phyloP scores from a whole-genome alignment of 495 filamentous ascomycete genomes.

The Stereocaulon alpinum region DNA sequence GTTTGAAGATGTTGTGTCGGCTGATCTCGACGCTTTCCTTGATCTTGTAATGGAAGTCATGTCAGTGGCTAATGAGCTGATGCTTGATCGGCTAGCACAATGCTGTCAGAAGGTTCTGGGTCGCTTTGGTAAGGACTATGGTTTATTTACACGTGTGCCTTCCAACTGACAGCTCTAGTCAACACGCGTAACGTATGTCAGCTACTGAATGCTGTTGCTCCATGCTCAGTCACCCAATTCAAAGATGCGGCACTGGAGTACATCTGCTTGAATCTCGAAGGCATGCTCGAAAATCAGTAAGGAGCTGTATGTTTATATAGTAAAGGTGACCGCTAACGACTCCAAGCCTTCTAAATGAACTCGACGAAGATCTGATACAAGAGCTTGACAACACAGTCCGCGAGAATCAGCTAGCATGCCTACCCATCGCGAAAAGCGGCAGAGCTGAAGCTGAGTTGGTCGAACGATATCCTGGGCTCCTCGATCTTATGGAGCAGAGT shows the following conservation, averaged over 20 bases:
- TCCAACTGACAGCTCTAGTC: constrained; percentile 36
- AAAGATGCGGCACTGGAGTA: constrained; percentile 86
- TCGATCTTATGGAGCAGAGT: constrained; percentile 41
- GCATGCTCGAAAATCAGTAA: constrained; percentile 77
- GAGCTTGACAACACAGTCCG: constrained; percentile 72
- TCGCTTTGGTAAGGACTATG: constrained; percentile 59
- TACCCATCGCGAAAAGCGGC: constrained; percentile 64
- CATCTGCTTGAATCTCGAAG: constrained; percentile 80
- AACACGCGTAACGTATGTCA: constrained; percentile 78
- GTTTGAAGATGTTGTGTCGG: constrained; percentile 64
- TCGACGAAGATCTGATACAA: constrained; percentile 71
- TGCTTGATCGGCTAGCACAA: constrained; percentile 84
- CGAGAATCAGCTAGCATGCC: constrained; percentile 66
- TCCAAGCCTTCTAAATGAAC: constrained; percentile 58
- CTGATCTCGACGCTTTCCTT: constrained; percentile 68
- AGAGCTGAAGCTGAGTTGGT: constrained; percentile 59
- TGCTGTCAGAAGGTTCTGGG: constrained; percentile 83
- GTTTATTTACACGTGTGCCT: constrained; percentile 20
- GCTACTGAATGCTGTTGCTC: constrained; percentile 71
- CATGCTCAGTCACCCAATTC: constrained; percentile 72
- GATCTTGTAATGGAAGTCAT: constrained; percentile 88
- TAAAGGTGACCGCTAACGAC: constrained; percentile 18
- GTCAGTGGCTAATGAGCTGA: constrained; percentile 82
- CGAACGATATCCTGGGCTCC: constrained; percentile 58
- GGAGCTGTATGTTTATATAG: constrained; percentile 12